phyloP scores from a whole-genome alignment of 257 asterid genomes.

The Solanum paucissectum region DNA sequence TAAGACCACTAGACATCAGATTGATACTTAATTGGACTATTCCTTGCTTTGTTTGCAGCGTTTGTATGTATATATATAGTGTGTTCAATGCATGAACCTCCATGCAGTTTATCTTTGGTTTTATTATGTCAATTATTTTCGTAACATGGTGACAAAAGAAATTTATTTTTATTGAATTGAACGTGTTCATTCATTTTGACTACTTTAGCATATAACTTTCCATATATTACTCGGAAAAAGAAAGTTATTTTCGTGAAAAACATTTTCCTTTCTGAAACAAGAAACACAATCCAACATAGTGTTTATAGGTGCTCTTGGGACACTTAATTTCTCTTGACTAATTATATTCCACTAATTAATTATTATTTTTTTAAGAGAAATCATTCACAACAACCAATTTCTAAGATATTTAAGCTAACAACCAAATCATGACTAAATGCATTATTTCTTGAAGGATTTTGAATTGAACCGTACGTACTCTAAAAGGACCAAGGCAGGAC shows the following conservation, averaged over 20 bases:
- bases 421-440: neutral
- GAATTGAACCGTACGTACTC: constrained; percentile 2
- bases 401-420: neutral
- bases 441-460: neutral
- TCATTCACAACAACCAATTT: neutral
- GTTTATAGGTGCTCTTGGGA: neutral
- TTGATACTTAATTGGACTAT: neutral
- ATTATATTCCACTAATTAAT: neutral
- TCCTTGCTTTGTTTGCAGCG: neutral
- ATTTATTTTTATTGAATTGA: neutral
- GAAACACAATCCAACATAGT: neutral
- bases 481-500: neutral
- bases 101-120: neutral
- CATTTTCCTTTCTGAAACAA: neutral
- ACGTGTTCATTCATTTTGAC: neutral
- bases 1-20: neutral
- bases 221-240: neutral
- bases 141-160: neutral
- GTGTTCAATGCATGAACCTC: neutral
- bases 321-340: neutral
- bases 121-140: neutral
- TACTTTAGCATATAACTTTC: neutral
- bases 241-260: neutral
- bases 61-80: neutral
- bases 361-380: neutral